A percentile compares a stretch with the other conserved stretches of the same genome.
phyloP scores from a whole-genome alignment of 2,329 filamentous ascomycete species.

The Apiospora koreana region DNA sequence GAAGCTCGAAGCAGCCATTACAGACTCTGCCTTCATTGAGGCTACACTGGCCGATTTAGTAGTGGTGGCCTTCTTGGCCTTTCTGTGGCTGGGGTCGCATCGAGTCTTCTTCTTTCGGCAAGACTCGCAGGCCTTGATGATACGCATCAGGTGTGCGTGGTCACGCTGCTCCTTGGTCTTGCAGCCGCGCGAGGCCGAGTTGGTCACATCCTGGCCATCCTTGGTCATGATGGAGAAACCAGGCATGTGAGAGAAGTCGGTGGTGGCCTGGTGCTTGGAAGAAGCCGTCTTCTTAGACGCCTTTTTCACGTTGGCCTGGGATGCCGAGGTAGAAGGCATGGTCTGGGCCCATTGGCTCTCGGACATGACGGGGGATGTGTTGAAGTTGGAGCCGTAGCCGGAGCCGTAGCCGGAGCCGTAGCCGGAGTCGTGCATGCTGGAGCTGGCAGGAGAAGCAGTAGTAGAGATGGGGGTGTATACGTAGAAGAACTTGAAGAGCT shows the following conservation, averaged over 20 bases:
- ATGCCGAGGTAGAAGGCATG: conserved; percentile 32
- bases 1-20: conserved; percentile 17
- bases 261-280: conserved; percentile 21
- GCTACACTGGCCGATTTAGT: conserved; percentile 23
- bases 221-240: conserved; percentile 69
- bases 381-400: conserved; percentile 47
- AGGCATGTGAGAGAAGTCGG: conserved; percentile 55
- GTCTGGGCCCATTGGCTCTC: conserved; percentile 47
- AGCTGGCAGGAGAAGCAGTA: conserved; percentile 46
- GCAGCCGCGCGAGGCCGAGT: conserved; percentile 60
- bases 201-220: conserved; percentile 64
- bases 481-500: conserved; percentile 62
- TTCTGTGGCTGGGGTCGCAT: conserved; percentile 62
- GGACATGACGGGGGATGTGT: conserved; percentile 50
- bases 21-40: conserved; percentile 14
- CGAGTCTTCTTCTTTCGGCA: conserved; percentile 66
- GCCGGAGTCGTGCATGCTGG: conserved; percentile 46
- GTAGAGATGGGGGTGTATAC: conserved; percentile 43
- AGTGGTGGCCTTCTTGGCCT: conserved; percentile 36
- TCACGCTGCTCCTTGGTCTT: conserved; percentile 70
- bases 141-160: conserved; percentile 66
- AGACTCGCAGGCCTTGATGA: conserved; percentile 66
- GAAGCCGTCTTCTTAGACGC: conserved; percentile 31
- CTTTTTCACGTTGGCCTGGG: conserved; percentile 27
- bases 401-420: conserved; percentile 50